Evolutionary conservation across 306 rosid genomes (phyloP).

Genomic region (Prunus davidiana): DNA sequence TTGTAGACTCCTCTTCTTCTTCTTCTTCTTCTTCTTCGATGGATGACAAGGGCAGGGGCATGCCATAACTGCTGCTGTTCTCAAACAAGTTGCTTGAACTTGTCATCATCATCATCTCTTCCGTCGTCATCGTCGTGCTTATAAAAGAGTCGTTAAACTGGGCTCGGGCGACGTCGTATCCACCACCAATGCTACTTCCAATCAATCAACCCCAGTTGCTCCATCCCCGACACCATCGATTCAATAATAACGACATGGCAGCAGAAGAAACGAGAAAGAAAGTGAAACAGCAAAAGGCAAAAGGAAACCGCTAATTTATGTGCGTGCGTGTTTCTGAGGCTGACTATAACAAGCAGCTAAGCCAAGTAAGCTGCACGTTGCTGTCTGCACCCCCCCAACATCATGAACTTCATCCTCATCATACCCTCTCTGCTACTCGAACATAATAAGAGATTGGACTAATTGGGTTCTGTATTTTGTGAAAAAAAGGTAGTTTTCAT

Average conservation of each 20-base stretch:
- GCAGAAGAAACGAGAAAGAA: background rate
- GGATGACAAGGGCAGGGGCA: background rate
- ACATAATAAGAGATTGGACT: no score
- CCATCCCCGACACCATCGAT: background rate
- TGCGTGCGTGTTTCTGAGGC: background rate
- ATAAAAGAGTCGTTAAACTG: background rate
- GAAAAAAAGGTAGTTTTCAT: background rate
- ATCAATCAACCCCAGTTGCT: background rate
- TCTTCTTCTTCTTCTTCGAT: conserved; percentile 19
- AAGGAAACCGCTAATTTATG: background rate
- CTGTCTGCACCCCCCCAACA: background rate
- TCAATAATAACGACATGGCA: background rate
- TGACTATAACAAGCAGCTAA: background rate
- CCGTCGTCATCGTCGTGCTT: background rate
- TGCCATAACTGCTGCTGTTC: background rate
- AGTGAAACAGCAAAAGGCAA: background rate
- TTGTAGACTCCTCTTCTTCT: background rate
- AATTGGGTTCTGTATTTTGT: background rate
- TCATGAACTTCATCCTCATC: background rate
- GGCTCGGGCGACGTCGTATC: background rate
- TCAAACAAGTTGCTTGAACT: background rate
- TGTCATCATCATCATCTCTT: background rate
- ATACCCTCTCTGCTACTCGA: background rate
- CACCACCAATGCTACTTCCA: background rate
- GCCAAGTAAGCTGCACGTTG: background rate